Base-by-base conservation (phyloP, 2,329 filamentous ascomycete species). In the Clonostachys solani region DNA sequence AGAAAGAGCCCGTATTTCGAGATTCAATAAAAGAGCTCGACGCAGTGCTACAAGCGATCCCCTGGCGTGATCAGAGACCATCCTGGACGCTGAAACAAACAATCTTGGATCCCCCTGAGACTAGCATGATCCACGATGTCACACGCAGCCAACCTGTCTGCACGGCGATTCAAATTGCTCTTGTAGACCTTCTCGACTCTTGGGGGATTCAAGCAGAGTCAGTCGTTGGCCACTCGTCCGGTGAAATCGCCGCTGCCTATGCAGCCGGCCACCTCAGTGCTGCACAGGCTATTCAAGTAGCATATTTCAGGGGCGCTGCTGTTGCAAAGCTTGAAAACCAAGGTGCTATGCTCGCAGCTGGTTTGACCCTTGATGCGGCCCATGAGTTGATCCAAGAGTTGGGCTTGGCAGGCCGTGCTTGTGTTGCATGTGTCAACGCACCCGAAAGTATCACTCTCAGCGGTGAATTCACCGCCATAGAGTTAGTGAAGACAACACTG, bases 161-260 rank as follows among this genome's bases (percentile, higher is more conserved):
- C 34, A 73, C 71, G 1, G 68, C 69, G 0, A 17, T 77, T 0
- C 73, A 76, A 48, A 49, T 77, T 2, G 71, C 56, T 0, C 52
- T 78, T 1, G 60, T 73, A 0, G 62, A 73, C 13, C 52, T 69
- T 1, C 60, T 77, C 4, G 35, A 38, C 0, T 49, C 52, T 2
- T 58, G 58, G 45, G 59, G 63, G 0, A 50, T 75, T 23, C 44
- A 40, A 2, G 65, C 68, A 0, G 29, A 53, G 7, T 62, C 58
- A 1, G 65, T 69, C 0, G 60, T 72, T 5, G 72, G 72, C 1
- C 72, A 75, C 48, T 71, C 67, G 0, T 62, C 56, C 3, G 72
- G 72, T 2, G 72, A 75, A 49, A 70, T 74, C 34, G 71, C 64
- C 0, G 72, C 71, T 2, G 70, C 71, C 0, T 74, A 74, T 42